Conservation (phyloP, 129 eudicot species). For the Silybum marianum region DNA sequence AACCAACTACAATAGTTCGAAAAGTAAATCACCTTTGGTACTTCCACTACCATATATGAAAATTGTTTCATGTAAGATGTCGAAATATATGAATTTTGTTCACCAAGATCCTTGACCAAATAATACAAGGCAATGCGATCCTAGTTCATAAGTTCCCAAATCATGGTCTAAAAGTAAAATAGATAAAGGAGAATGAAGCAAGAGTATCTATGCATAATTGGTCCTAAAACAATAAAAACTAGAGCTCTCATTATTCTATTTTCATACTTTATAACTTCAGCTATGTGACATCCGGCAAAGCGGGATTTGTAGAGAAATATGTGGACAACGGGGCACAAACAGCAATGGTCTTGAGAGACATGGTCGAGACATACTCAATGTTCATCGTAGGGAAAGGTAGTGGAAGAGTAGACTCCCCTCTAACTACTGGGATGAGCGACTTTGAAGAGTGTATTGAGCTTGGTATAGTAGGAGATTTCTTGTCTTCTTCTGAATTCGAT, state of each 20-base stretch:
- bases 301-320: slow-evolving; percentile 66
- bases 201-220: background rate
- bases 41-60: background rate
- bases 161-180: background rate
- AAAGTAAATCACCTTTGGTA: background rate
- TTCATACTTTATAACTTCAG: slow-evolving; percentile 35
- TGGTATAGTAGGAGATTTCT: slow-evolving; percentile 77
- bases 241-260: background rate
- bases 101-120: background rate
- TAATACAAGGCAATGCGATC: background rate
- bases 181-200: background rate
- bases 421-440: slow-evolving; percentile 85
- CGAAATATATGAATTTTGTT: background rate
- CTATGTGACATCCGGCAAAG: slow-evolving; percentile 81
- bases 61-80: background rate
- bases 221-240: background rate
- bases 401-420: slow-evolving; percentile 45
- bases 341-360: slow-evolving; percentile 63
- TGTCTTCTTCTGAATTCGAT: slow-evolving; percentile 85
- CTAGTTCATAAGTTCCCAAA: background rate
- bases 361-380: slow-evolving; percentile 69
- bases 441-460: slow-evolving; percentile 98
- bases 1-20: background rate
- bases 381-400: slow-evolving; percentile 81
- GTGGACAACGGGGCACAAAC: slow-evolving; percentile 73